phyloP scores from a whole-genome alignment of 2,329 filamentous ascomycete species.

The Akanthomyces uredinophilus region DNA sequence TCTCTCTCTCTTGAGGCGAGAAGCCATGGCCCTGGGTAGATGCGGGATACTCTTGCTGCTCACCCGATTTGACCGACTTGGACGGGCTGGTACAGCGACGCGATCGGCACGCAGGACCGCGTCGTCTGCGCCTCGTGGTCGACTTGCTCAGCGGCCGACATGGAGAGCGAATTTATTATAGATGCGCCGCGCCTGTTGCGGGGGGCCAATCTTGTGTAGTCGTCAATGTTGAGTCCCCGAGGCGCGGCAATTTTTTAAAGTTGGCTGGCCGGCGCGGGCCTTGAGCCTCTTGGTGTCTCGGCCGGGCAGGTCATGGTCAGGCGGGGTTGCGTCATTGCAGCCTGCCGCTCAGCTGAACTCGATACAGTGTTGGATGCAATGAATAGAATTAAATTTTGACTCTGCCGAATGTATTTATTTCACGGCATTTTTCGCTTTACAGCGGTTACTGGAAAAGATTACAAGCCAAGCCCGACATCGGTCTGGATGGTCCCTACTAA shows the following conservation, averaged over 20 bases:
- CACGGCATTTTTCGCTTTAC: too few species aligned
- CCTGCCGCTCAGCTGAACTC: neutral
- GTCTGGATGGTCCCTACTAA: too few species aligned
- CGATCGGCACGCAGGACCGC: constrained; percentile 37
- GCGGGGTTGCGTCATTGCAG: constrained; percentile 10
- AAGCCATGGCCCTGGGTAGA: neutral
- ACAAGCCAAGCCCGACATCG: too few species aligned
- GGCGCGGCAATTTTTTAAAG: neutral
- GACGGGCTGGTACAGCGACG: constrained; percentile 36
- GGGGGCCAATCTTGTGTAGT: neutral
- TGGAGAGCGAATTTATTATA: neutral
- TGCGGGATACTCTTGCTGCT: neutral
- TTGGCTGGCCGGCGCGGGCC: neutral
- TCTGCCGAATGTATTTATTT: too few species aligned
- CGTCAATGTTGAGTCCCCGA: neutral
- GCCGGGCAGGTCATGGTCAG: neutral
- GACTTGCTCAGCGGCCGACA: constrained; percentile 10
- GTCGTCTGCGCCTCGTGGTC: constrained; percentile 34
- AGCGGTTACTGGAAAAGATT: too few species aligned
- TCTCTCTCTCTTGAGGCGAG: too few species aligned
- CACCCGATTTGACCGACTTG: constrained; percentile 40
- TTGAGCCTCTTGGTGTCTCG: neutral
- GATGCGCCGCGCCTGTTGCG: neutral
- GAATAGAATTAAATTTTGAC: too few species aligned
- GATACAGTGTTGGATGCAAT: neutral